Base-by-base conservation (phyloP, 257 asterid genomes). In the Lavandula angustifolia region DNA sequence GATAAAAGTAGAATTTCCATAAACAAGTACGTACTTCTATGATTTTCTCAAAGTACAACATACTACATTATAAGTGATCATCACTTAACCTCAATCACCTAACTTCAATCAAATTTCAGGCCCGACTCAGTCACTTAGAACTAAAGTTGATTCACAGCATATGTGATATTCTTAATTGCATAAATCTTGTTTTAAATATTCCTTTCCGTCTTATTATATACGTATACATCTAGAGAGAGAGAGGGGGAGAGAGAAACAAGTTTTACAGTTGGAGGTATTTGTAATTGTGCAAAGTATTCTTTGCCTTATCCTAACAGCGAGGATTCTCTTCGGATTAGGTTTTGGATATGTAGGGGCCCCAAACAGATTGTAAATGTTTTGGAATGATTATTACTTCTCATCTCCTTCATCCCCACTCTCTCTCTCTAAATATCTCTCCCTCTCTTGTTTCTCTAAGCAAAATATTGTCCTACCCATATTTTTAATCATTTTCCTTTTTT, bases 291-390 rank as follows among this genome's bases (percentile, higher is more conserved):
- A 18, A 55, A 33, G 17, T 43, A 12, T 22, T 48, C 34, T 48
- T 2, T 27, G 51, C 55, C 61, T 71, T 71, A 71, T 71, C 70
- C 60, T 14, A 54, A 71, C 34, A 56, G 61, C 56, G 54, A 14
- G 48, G 76, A 71, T 71, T 64, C 76, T 64, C 7, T 71, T 17
- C 10, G 76, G 76, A 71, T 71, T 64, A 64, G 76, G 66, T 71
- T 64, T 47, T 71, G 5, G 71, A 56, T 64, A 64, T 56, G 42
- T 43, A 55, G 16, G 61, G 76, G 67, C 13, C 69, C 75, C 71
- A 38, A 16, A 67, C 44, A 56, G 34, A 71, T 62, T 71, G 61
- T 57, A 31, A 55, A 37, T 63, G 71, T 64, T 71, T 3, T 29
- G 8, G 61, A 71, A 71, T 64, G 76, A 71, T 71, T 71, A 63